Conservation (phyloP, 345 rosid genomes). For the Physaria fendleri region DNA sequence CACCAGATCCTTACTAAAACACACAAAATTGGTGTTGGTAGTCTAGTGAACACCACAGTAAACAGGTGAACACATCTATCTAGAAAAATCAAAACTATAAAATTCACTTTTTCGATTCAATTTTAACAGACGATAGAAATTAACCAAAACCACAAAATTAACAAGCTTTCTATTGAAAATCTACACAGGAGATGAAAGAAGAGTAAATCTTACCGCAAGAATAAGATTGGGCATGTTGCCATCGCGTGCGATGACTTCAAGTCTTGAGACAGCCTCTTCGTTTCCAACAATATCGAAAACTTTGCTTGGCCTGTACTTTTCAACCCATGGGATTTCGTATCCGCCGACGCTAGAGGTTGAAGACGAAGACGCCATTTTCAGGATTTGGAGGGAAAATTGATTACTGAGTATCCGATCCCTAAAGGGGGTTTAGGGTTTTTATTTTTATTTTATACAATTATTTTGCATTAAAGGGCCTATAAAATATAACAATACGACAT, state of each 20-base stretch:
- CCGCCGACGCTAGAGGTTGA: constrained; percentile 17
- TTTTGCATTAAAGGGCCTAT: too few relatives aligned
- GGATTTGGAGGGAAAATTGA: too few relatives aligned
- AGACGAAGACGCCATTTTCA: constrained; percentile 51
- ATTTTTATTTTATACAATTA: too few relatives aligned
- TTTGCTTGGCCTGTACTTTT: constrained; percentile 82
- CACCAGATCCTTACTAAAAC: too few relatives aligned
- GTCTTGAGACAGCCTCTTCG: constrained; percentile 82
- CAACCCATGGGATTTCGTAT: constrained; percentile 96
- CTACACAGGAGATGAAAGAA: neutral
- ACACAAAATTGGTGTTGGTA: neutral
- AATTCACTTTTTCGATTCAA: too few relatives aligned
- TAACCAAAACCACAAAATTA: constrained; percentile 3
- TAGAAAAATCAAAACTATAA: neutral
- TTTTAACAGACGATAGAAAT: neutral
- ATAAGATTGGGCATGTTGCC: constrained; percentile 99
- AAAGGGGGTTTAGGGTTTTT: too few relatives aligned
- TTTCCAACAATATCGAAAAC: constrained; percentile 84
- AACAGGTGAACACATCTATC: neutral
- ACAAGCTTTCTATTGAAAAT: constrained; percentile 2
- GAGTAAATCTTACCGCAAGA: constrained; percentile 41
- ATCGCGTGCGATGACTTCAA: constrained; percentile 87
- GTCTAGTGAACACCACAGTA: neutral
- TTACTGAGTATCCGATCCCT: too few relatives aligned
- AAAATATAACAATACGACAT: too few relatives aligned